Base-by-base conservation (phyloP, 2,329 filamentous ascomycete species). In the Calonectria pteridis region DNA sequence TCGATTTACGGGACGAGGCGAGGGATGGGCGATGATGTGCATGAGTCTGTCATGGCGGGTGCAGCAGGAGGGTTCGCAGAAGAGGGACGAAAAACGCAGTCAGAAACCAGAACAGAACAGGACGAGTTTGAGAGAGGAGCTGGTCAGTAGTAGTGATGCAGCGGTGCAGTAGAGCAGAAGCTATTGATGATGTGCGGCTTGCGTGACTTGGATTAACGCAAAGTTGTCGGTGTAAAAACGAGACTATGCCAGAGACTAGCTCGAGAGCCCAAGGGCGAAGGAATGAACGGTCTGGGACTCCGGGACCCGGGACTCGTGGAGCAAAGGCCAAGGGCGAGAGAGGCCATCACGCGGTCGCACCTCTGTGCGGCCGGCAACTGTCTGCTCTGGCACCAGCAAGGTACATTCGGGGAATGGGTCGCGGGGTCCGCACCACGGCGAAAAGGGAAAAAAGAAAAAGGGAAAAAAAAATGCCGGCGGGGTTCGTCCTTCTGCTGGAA, bases 21-120 rank as follows among this genome's bases (percentile, higher is more conserved):
- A 64, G 59, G 28, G 37, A 64, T 31, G 67, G 43, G 33, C 59
- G 67, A 70, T 64, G 59, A 64, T 70, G 67, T 70, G 59, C 59
- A 70, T 59, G 18, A 50, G 40, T 51, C 43, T 37, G 31, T 49
- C 50, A 55, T 53, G 37, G 20, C 65, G 49, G 50, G 50, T 67
- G 64, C 64, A 67, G 64, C 43, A 40, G 31, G 28, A 49, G 58
- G 58, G 67, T 64, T 64, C 58, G 58, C 46, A 69, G 67, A 63
- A n/a, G 18, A 65, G 62, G 59, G 40, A 49, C 40, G 37, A 64
- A 64, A 49, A 49, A n/a, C 40, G 20, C 28, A 49, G 37, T 33
- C 31, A 63, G 55, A 29, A 67, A 40, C 49, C 20, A 26, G 23
- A 37, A n/a, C n/a, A 7, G 16, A 16, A 16, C 26, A 53, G 26